Percentiles rank a stretch among this genome's conserved stretches.
Evolutionary conservation across 495 filamentous ascomycete genomes (phyloP).

Genomic region (Cetradonia linearis): DNA sequence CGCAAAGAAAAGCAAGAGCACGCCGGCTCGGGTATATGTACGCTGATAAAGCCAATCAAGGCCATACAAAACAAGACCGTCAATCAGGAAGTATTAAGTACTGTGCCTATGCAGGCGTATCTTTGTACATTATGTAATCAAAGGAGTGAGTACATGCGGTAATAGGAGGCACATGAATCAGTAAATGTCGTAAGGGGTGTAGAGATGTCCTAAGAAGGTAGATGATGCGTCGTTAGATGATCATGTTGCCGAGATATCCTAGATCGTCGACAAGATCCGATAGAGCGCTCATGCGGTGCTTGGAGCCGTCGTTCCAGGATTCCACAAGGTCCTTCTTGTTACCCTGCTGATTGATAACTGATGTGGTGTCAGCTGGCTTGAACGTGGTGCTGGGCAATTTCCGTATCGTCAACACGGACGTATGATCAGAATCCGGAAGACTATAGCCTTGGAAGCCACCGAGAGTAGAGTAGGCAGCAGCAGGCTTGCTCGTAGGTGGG

Average conservation of each 20-base stretch:
- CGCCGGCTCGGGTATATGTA: constrained; percentile 14
- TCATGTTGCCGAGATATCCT: constrained; percentile 43
- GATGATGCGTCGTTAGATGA: constrained; percentile 22
- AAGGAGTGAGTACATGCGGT: not conserved
- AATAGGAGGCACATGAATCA: not conserved
- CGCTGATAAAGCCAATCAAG: not conserved
- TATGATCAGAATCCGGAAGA: constrained; percentile 20
- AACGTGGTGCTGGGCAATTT: constrained; percentile 17
- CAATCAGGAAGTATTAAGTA: not conserved
- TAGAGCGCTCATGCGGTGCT: constrained; percentile 30
- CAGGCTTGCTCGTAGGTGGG: constrained; percentile 2
- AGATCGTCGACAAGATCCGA: constrained; percentile 44
- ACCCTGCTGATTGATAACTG: not conserved
- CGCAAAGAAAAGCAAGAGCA: constrained; percentile 3
- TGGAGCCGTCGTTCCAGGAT: constrained; percentile 31
- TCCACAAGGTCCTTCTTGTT: constrained; percentile 21
- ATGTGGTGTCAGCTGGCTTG: not conserved
- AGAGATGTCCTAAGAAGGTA: not conserved
- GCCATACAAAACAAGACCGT: not conserved
- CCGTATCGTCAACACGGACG: constrained; percentile 20
- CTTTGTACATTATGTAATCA: constrained; percentile 6
- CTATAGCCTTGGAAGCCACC: constrained; percentile 22
- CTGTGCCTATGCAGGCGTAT: not conserved
- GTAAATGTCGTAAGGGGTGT: not conserved
- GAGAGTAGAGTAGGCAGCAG: not conserved